These are phyloP conservation scores for Fusarium torulosum DNA, from an alignment of 2,329 filamentous ascomycete species.

Conservation along the genomic window DNA sequence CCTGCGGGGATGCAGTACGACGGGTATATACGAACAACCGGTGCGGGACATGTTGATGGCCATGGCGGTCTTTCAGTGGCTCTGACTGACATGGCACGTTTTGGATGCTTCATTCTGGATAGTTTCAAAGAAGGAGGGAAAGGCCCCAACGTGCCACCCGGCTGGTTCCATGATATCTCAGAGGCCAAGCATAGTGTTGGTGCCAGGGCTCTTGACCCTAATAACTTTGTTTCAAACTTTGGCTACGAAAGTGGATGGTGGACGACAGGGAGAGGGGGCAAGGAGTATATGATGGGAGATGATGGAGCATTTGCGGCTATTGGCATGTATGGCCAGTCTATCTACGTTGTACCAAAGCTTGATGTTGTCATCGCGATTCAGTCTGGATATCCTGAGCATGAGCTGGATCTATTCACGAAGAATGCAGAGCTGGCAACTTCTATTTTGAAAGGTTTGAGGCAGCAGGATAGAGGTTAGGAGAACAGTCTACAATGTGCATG, in stretches of 20 bases:
- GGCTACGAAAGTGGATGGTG: constrained; percentile 40
- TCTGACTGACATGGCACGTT: constrained; percentile 32
- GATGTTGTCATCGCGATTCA: constrained; percentile 26
- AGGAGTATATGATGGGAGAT: constrained; percentile 22
- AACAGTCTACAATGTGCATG: too few species aligned
- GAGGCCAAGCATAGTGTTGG: constrained; percentile 26
- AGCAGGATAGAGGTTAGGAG: background rate
- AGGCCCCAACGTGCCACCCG: constrained; percentile 16
- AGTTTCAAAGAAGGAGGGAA: constrained; percentile 2
- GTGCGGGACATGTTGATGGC: constrained; percentile 31
- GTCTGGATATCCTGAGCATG: constrained; percentile 38
- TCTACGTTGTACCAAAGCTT: constrained; percentile 27
- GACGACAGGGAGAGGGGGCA: constrained; percentile 21
- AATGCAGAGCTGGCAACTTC: constrained; percentile 32
- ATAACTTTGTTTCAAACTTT: constrained; percentile 30
- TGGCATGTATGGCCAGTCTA: constrained; percentile 37
- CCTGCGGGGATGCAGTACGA: constrained; percentile 40
- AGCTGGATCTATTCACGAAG: constrained; percentile 24
- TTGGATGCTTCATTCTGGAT: constrained; percentile 34
- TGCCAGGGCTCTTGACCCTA: constrained; percentile 14
- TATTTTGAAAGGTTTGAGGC: constrained; percentile 18
- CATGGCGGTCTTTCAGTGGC: constrained; percentile 30
- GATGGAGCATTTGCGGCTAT: constrained; percentile 25
- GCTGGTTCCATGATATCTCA: constrained; percentile 33
- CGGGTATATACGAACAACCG: constrained; percentile 35